Evolutionary conservation across 768 basidiomycete genomes (phyloP), one percentile per base, ranked within the genome.

Genomic region (Suillus brevipes): DNA sequence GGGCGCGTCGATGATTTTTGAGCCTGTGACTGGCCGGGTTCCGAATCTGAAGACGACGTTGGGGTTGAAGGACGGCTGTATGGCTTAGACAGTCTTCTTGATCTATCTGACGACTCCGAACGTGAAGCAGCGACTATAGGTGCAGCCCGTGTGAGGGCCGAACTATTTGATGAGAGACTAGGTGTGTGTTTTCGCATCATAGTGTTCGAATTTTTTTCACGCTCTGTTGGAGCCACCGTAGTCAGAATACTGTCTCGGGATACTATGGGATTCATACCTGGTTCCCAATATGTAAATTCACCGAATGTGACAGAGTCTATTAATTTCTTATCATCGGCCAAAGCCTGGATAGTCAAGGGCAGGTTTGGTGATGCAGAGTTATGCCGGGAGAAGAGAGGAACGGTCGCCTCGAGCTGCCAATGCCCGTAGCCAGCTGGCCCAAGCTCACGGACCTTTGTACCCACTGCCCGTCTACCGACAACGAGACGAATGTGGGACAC

Each of bases 261-360:
- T 25, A 13, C 6, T 36, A 18, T 1, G 28, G 25, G 12, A 45
- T 14, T 71, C 75, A 23, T 52, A 81, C 87, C 83, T 64, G 78
- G 73, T 28, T 82, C 76, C 79, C 81, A 85, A 70, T 89, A 92
- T 40, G 83, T 83, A 75, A 91, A 92, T 66, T 87, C 83, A 63
- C 91, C 92, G 75, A 91, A 90, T 16, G 84, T 83, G 63, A 88
- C 82, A 0, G 86, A 83, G 69, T 91, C 90, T 20, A 92, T 73
- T 43, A 91, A 65, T 0, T 56, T 72, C 66, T 85, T 83, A 20
- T 84, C 78, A 61, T 80, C 77, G 75, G 85, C 83, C 62, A 91
- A 78, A 13, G 86, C 87, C 73, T 90, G 87, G 34, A 90, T 85
- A 20, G 86, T 85, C 61, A 90, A 78, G 9, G 83, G 80, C 43